Base-by-base conservation (phyloP, 2,329 filamentous ascomycete species). In the Hypoxylon rubiginosum region DNA sequence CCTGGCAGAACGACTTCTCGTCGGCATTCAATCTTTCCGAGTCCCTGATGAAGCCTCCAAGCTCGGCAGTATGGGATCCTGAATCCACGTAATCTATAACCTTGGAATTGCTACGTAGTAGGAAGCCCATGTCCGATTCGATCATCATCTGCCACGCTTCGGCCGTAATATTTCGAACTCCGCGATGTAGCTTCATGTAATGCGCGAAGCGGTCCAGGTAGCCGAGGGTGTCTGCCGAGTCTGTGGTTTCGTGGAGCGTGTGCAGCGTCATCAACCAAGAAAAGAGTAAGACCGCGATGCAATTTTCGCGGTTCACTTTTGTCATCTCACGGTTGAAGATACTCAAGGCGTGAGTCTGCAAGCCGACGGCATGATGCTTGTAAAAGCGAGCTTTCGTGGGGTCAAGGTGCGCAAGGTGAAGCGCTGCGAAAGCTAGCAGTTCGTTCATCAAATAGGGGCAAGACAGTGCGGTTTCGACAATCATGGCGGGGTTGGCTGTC, bases 371-470 rank as follows among this genome's bases (percentile, higher is more conserved):
- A 8, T 68, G 55, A 41, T 68, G 66, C 36, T 52, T 65, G 30
- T 68, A 68, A 11, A 60, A 57, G 2, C 17, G 50, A 1, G 66
- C 62, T 8, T 66, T 60, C 9, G 28, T 26, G 10, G 66, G 66
- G 34, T 43, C 41, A 28, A 58, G 21, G 6, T 66, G 58, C 1
- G 66, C 58, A 1, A 68, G 58, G 36, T 68, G 66, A 32, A 68
- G 66, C 15, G 66, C 66, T 2, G 54, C 51, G 21, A 68, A 62
- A 6, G 62, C 66, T 6, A 68, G 15, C 45, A 68, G 26, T 51
- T 68, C 66, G n/a, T 66, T 65, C 66, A 68, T 66, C 6, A 68
- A 15, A 24, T 62, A 68, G 8, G 66, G 62, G 24, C 50, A 66
- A 6, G 55, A 54, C 7, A 68, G 13, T 4, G 66, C 58, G 1